Base-by-base conservation (phyloP, 1,139 yeast genomes). In the Magnusiomyces magnusii region DNA sequence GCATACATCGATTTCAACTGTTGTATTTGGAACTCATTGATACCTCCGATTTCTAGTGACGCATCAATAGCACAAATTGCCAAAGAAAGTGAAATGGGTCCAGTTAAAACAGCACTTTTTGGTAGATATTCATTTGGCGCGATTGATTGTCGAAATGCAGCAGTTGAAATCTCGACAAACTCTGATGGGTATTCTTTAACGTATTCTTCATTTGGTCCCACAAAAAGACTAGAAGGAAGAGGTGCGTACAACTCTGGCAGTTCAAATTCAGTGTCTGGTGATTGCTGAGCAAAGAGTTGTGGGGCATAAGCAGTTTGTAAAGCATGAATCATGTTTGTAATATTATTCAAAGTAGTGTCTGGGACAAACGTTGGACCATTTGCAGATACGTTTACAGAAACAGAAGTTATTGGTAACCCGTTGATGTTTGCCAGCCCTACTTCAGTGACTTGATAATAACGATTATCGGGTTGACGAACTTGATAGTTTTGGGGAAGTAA, bases 131-230 rank as follows among this genome's bases (percentile, higher is more conserved):
- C 49, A 27, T 23, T 23, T 7, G 25, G 27, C 7, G 17, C 9
- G 21, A 21, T 24, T 2, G 24, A 24, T 9, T 2, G 9, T 17
- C 25, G 55, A 36, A 59, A 59, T 39, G 57, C 58, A 10, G 61
- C 59, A 13, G 61, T 59, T 34, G 52, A 39, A 25, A 59, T 53
- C 23, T 57, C 58, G 17, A 59, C 56, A 51, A 55, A 57, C 49
- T 59, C 61, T 15, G 54, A 52, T 2, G 51, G 58, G n/a, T 47
- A 31, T 25, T 59, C 61, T 15, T 42, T 5, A 5, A 55, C 53
- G 2, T 47, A 19, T 39, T 59, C 61, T 19, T 57, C 61, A 13
- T 19, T 15, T 7, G 61, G 61, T 28, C 54, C 54, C 13, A 57
- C 39, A 27, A 36, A 59, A 19, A 36, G 34, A 21, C 54, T 55